Base-by-base conservation (phyloP, 345 rosid species). In the Viola odorata region DNA sequence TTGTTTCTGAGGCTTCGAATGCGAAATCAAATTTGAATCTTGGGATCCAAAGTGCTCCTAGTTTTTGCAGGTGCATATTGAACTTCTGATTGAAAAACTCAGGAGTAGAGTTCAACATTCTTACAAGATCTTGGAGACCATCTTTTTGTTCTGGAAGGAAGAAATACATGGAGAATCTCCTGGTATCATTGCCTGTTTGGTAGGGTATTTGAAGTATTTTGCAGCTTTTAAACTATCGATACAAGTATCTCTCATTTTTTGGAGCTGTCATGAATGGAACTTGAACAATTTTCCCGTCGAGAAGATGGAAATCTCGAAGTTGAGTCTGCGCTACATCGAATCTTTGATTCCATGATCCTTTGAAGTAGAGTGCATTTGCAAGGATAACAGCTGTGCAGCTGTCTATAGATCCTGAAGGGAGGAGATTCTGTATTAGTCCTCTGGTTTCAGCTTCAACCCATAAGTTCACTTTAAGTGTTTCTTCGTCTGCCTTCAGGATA, bases 201-300 rank as follows among this genome's bases (percentile, higher is more conserved):
- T 72, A 73, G 14, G 77, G 80, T 16, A 73, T 55, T 37, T 66
- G 41, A n/a, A 71, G 62, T 17, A 76, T 49, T 12, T 61, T 50
- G 50, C 47, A 67, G 36, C 65, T 62, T 12, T 72, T 63, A 39
- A 55, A 68, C 17, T 53, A 13, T 3, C 58, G 7, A 49, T 60
- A 61, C 3, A 50, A 23, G 48, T 72, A 65, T 2, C 47, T n/a
- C 5, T 49, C 54, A 38, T 5, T 0, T 45, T 40, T 45, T 36
- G n/a, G 3, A 41, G 60, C 54, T 0, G 48, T 66, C 82, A 75
- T 66, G 69, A 65, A 75, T 5, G 77, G 71, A 41, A 14, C 68
- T 13, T 48, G 37, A 13, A 64, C 53, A 45, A 54, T 36, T 14
- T 16, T 4, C 6, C 61, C 68, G 37, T 45, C 14, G 5, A 55